Evolutionary conservation across 371 early-diverging fungal species (phyloP), one percentile per base, ranked within the genome.

Genomic region (Agmasoma carcini): DNA sequence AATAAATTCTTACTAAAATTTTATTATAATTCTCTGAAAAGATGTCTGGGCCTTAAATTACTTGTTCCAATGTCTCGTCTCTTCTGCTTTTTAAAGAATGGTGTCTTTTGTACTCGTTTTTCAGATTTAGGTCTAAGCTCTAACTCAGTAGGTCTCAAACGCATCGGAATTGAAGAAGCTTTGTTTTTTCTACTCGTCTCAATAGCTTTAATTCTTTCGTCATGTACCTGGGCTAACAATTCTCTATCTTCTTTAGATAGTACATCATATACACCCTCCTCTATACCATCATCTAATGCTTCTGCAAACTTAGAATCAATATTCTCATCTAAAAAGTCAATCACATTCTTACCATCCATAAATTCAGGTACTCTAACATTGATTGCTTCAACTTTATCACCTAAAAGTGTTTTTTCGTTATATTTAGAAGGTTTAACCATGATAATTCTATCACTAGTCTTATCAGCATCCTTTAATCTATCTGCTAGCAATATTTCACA

Each of bases 311-410:
- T 85, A 74, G 84, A 85, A 72, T 85, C 88, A 44, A 72, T 69
- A 17, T 70, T 64, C 38, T 87, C 79, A 79, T 95, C 97, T 70
- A 96, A 78, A 75, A 92, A 96, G 79, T 99, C 99, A 33, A 88
- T 86, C 36, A 99, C 82, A 78, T 99, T 99, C 79, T 90, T 90
- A 68, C 98, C 98, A 70, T 97, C 86, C 81, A 87, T 82, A 76
- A 99, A 87, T 78, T 99, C 99, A 39, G 99, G 99, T 58, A 99
- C 89, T 44, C 77, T 75, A 74, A 95, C 96, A 75, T 95, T 82
- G 77, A 87, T 92, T 90, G 93, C 91, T 30, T 91, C 91, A 20
- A 57, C 59, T 20, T 43, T 33, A 26, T 63, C 55, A 39, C 53
- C 37, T 25, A 47, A 48, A 7, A 17, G 25, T 9, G 41, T 25